phyloP scores from a whole-genome alignment of 768 basidiomycete species.

The Leccinum subgranulosum region DNA sequence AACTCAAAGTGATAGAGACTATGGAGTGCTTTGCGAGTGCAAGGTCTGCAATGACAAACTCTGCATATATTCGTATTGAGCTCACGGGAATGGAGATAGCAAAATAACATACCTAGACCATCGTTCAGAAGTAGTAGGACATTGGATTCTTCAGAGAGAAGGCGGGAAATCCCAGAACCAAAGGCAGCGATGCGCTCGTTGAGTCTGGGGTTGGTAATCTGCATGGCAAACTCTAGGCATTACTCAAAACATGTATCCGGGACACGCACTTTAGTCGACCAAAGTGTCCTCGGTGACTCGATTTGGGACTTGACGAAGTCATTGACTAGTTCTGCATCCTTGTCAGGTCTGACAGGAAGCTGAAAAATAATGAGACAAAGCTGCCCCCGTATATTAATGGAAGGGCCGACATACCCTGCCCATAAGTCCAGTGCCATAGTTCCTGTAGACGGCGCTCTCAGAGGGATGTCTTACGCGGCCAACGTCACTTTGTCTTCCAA shows the following conservation, averaged over 20 bases:
- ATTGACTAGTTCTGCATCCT: constrained; percentile 63
- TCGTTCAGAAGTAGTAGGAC: constrained; percentile 81
- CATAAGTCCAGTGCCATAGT: constrained; percentile 82
- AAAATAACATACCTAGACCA: constrained; percentile 53
- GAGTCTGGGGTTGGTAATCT: constrained; percentile 75
- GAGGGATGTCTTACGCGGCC: constrained; percentile 74
- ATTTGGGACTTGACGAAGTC: constrained; percentile 68
- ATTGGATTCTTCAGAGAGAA: constrained; percentile 56
- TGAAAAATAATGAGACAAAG: constrained; percentile 30
- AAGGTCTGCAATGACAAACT: constrained; percentile 77
- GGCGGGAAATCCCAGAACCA: constrained; percentile 65
- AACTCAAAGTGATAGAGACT: constrained; percentile 62
- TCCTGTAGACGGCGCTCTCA: constrained; percentile 87
- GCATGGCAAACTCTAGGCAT: not conserved
- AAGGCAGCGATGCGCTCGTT: constrained; percentile 69
- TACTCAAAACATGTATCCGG: not conserved
- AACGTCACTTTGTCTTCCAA: constrained; percentile 90
- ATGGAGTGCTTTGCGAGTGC: constrained; percentile 72
- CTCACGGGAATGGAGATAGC: not conserved
- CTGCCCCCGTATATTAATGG: not conserved
- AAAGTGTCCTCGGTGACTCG: constrained; percentile 68
- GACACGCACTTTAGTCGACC: constrained; percentile 66
- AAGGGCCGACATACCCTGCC: constrained; percentile 59
- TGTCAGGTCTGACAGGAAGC: constrained; percentile 72
- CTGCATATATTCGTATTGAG: constrained; percentile 34